Percentiles rank a stretch among this genome's conserved stretches.
Conservation (phyloP, 306 rosid genomes). For the Cucumis cinereus region DNA sequence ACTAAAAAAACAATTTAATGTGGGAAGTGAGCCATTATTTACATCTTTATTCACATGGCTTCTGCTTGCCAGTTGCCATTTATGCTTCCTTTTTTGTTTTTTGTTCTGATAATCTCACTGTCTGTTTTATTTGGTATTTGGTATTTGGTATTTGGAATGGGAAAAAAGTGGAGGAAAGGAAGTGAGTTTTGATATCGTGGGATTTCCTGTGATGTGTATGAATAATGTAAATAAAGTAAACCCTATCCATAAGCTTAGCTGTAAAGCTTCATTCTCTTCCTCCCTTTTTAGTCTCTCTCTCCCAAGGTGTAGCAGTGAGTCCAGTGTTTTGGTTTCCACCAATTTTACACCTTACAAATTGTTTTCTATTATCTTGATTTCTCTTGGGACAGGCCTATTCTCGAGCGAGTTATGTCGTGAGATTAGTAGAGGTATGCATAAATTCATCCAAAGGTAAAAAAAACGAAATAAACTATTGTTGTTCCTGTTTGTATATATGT, state of each 20-base stretch:
- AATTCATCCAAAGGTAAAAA: too few relatives aligned
- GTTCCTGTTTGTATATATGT: too few relatives aligned
- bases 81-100: not conserved
- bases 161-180: conserved; percentile 8
- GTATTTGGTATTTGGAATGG: not conserved
- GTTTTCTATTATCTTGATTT: too few relatives aligned
- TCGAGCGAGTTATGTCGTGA: too few relatives aligned
- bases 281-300: not conserved
- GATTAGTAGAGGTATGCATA: too few relatives aligned
- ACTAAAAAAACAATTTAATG: too few relatives aligned
- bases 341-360: too few relatives aligned
- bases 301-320: not conserved
- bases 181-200: conserved; percentile 1
- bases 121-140: not conserved
- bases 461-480: too few relatives aligned
- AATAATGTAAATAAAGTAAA: not conserved
- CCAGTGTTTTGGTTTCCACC: not conserved
- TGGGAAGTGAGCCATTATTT: conserved; percentile 9
- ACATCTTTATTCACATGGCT: not conserved
- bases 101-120: not conserved
- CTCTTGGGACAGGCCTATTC: too few relatives aligned
- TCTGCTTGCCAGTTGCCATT: not conserved
- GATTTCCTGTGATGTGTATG: conserved; percentile 10
- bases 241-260: conserved; percentile 13
- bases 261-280: conserved; percentile 18